Base-by-base conservation (phyloP, 2,329 filamentous ascomycete genomes). In the Talaromyces rugulosus region DNA sequence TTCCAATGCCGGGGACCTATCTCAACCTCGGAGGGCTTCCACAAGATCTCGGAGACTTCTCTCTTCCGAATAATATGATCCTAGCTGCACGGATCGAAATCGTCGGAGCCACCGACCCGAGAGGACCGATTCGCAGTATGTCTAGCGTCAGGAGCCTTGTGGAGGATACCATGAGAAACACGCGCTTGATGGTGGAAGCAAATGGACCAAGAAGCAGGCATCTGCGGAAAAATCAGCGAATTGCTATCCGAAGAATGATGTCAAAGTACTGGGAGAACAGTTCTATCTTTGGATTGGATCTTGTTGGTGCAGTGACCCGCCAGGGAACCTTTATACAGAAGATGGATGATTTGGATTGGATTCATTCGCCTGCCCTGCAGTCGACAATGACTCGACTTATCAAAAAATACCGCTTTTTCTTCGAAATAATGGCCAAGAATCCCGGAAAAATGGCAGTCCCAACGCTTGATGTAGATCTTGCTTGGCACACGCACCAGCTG, bases 271-370 rank as follows among this genome's bases (percentile, higher is more conserved):
- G 76, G 77, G 73, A 77, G 16, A 80, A 79, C 55, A 68, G 67
- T 5, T 74, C 72, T 0, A 70, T 69, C 0, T 78, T 79, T 53
- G 70, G 73, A 0, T 69, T 79, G 2, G 75, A 80, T 47, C 73
- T 80, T 2, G 70, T 76, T 28, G 77, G 76, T 1, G 76, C 77
- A 0, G 77, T 79, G 4, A 73, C 79, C 58, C 73, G 77, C n/a
- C 77, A 79, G 59, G 76, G 77, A 0, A 73, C 70, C 1, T 80
- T 80, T 62, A 68, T 77, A 12, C 71, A 76, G 56, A 79, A 94
- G 77, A 93, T 94, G 89, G 81, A 84, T 66, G 81, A 83, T 66
- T 85, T 93, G 54, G 89, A 92, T 74, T 94, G 90, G 90, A 78
- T 93, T 1, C 90, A 91, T 72, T 89, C 87, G 30, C 89, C 90